Evolutionary conservation across 2,329 filamentous ascomycete genomes (phyloP), one percentile per base, ranked within the genome.

Genomic region (Diaporthe humulicola): DNA sequence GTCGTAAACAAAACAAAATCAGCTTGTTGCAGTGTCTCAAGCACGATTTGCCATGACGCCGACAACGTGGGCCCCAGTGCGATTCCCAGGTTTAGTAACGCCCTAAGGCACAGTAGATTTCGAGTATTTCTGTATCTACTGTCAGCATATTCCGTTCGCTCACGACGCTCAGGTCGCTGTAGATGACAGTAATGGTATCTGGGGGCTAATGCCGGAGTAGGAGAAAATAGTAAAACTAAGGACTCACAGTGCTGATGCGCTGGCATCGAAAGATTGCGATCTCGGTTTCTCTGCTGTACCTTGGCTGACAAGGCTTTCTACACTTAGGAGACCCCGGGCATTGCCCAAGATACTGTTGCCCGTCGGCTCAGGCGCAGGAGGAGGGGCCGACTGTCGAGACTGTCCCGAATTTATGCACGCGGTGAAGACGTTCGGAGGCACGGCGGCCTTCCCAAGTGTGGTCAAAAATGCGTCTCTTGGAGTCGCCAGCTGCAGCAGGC

Each of bases 391-490:
- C 1, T 87, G 83, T 25, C 86, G 85, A 1, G 85, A 79, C 50
- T 86, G 81, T 0, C 89, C 86, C 17, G 85, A 82, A 75, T 88
- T 91, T 28, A 91, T 83, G 73, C 89, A 92, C 3, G 90, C 90
- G 22, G 90, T 91, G 56, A 93, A 86, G 0, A 93, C 88, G 78
- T 97, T 96, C 0, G 95, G 91, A 4, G 97, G 97, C 3, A 98
- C 94, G 10, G 97, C 95, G 57, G 96, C 93, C 84, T 99, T 99
- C 0, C 95, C 95, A 4, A 99, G 86, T 0, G 96, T 98, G 0
- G 97, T 98, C 45, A 99, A 87, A 80, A 99, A 97, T 0, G 97
- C 97, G 87, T 99, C 97, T 77, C 97, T 90, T 0, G 97, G 96
- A 0, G 96, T 98, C 17, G 90, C 87, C 14, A 98, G 89, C 76